These are phyloP conservation scores for Fusarium multiceps DNA, from an alignment of 2,329 filamentous ascomycete genomes.

Conservation along the genomic window DNA sequence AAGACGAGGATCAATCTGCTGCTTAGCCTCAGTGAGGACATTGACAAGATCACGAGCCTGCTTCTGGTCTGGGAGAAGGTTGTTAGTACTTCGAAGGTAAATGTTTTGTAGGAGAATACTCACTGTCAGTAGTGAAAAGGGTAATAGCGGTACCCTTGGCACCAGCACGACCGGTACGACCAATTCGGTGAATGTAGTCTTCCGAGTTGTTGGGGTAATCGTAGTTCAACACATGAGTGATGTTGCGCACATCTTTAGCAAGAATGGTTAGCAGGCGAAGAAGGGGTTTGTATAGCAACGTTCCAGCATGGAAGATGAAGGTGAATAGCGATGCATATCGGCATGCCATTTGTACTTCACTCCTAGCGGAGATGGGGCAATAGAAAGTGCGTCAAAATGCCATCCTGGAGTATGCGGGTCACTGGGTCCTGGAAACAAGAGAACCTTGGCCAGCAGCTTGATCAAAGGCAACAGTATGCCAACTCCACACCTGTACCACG, in stretches of 20 bases:
- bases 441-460: constrained; percentile 75
- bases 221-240: constrained; percentile 99
- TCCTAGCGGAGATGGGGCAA: constrained; percentile 68
- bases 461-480: constrained; percentile 79
- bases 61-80: constrained; percentile 74
- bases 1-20: constrained; percentile 95
- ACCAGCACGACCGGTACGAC: constrained; percentile 95
- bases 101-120: constrained; percentile 57
- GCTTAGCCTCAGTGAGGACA: constrained; percentile 95
- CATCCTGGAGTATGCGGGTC: constrained; percentile 63
- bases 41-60: constrained; percentile 96
- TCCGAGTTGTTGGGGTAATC: constrained; percentile 99
- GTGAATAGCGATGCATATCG: constrained; percentile 62
- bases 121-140: constrained; percentile 99
- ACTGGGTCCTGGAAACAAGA: constrained; percentile 67
- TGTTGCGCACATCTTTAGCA: constrained; percentile 97
- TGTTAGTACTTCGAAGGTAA: constrained; percentile 49
- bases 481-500: constrained; percentile 81
- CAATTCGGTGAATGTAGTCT: constrained; percentile 97
- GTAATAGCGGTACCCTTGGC: constrained; percentile 96
- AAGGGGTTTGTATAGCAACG: constrained; percentile 66
- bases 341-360: constrained; percentile 62
- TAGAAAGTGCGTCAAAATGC: constrained; percentile 66
- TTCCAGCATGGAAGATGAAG: constrained; percentile 66
- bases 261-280: constrained; percentile 81